A percentile compares a stretch with the other conserved stretches of the same genome.
Evolutionary conservation across 805 yeast species (phyloP).

Genomic region (Kuraishia piskuri): DNA sequence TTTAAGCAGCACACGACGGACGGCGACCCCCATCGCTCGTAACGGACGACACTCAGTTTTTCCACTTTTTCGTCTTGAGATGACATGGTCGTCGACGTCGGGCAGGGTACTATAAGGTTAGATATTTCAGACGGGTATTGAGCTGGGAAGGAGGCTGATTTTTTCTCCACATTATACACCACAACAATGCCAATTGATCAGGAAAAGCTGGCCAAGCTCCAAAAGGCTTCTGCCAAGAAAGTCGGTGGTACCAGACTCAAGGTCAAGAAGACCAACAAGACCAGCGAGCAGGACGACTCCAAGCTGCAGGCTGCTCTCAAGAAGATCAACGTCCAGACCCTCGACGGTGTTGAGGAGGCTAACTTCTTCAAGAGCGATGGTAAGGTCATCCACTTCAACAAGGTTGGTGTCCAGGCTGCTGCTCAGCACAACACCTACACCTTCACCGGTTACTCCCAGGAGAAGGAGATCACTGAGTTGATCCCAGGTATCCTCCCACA

Average conservation of each 20-base stretch:
- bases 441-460: conserved; percentile 91
- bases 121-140: not conserved
- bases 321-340: conserved; percentile 82
- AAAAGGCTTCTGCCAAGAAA: conserved; percentile 76
- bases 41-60: not conserved
- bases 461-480: conserved; percentile 85
- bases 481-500: conserved; percentile 92
- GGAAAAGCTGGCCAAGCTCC: conserved; percentile 88
- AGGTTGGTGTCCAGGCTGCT: conserved; percentile 94
- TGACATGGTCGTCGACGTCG: not conserved
- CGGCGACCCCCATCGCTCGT: not conserved
- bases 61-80: not conserved
- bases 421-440: conserved; percentile 87
- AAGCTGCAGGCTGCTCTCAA: conserved; percentile 83
- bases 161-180: not conserved
- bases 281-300: conserved; percentile 78
- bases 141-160: not conserved
- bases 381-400: conserved; percentile 89
- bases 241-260: conserved; percentile 85
- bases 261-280: conserved; percentile 66
- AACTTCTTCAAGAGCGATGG: conserved; percentile 97
- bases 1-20: not conserved
- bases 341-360: conserved; percentile 91
- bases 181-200: conserved; percentile 77
- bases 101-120: not conserved